Evolutionary conservation across 306 rosid genomes (phyloP).

Genomic region (Trifolium pratense): DNA sequence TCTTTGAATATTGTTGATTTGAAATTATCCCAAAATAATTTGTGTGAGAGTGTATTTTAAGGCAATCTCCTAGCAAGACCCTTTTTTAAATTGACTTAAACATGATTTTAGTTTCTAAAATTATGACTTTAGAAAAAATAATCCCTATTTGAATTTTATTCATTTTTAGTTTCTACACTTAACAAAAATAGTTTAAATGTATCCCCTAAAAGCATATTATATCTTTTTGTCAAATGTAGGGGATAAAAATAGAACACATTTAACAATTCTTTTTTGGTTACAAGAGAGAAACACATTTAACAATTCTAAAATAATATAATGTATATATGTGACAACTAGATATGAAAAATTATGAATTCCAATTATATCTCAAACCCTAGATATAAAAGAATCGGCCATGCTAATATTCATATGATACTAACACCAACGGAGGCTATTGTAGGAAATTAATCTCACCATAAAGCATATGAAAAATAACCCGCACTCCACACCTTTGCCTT

Average conservation of each 20-base stretch:
- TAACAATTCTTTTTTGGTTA: not conserved
- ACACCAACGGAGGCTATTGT: slow-evolving; percentile 7
- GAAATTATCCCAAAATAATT: slow-evolving; percentile 6
- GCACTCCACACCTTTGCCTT: slow-evolving; percentile 91
- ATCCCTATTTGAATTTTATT: slow-evolving; percentile 5
- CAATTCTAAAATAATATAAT: slow-evolving; percentile 2
- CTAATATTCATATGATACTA: slow-evolving; percentile 25
- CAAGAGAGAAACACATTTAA: not conserved
- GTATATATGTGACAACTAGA: not conserved
- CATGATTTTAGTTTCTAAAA: not conserved
- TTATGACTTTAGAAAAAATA: not conserved
- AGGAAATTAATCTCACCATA: slow-evolving; percentile 68
- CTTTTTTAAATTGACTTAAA: not conserved
- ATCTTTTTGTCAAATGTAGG: not conserved
- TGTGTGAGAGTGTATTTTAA: not conserved
- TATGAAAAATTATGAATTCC: not conserved
- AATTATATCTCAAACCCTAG: slow-evolving; percentile 10
- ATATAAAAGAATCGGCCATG: slow-evolving; percentile 12
- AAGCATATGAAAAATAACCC: slow-evolving; percentile 75
- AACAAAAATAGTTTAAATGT: not conserved
- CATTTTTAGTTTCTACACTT: not conserved
- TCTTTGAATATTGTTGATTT: slow-evolving; percentile 6
- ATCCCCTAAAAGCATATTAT: not conserved
- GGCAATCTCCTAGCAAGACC: too few relatives aligned
- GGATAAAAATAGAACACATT: not conserved